Conservation (phyloP, 148 eudicot species). For the Camellia granthamiana region DNA sequence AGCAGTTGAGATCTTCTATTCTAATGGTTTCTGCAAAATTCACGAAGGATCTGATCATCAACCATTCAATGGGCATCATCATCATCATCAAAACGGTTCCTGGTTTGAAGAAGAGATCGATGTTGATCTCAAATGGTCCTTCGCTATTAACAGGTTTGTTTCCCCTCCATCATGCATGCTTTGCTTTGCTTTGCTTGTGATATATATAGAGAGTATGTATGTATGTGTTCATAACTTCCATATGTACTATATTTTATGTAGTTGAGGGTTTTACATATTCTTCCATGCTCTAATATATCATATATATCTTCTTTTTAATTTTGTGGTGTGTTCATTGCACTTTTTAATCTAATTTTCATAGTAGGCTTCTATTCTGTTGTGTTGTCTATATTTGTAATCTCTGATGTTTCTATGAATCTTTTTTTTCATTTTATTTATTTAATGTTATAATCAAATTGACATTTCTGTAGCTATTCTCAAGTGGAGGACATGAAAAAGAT, state of each 20-base stretch:
- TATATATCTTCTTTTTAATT: too few species aligned
- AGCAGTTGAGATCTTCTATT: constrained; percentile 38
- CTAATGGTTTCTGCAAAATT: constrained; percentile 32
- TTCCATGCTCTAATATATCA: too few species aligned
- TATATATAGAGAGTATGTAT: too few species aligned
- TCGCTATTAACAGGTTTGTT: constrained; percentile 58
- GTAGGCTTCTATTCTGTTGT: too few species aligned
- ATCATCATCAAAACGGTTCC: constrained; percentile 13
- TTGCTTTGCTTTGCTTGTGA: background rate
- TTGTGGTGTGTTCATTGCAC: too few species aligned
- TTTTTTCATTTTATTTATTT: too few species aligned
- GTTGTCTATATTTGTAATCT: too few species aligned
- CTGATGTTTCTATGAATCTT: too few species aligned
- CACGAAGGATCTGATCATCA: constrained; percentile 24
- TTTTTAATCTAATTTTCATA: too few species aligned
- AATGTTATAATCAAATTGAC: background rate
- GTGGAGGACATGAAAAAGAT: background rate
- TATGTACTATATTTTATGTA: too few species aligned
- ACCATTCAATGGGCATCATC: background rate
- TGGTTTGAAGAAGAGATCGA: constrained; percentile 85
- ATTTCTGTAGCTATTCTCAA: background rate
- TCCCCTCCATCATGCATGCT: background rate
- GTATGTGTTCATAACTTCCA: too few species aligned
- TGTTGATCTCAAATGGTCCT: constrained; percentile 73
- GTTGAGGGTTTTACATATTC: too few species aligned